Conservation (phyloP, 805 yeast species). For the Hanseniaspora singularis region DNA sequence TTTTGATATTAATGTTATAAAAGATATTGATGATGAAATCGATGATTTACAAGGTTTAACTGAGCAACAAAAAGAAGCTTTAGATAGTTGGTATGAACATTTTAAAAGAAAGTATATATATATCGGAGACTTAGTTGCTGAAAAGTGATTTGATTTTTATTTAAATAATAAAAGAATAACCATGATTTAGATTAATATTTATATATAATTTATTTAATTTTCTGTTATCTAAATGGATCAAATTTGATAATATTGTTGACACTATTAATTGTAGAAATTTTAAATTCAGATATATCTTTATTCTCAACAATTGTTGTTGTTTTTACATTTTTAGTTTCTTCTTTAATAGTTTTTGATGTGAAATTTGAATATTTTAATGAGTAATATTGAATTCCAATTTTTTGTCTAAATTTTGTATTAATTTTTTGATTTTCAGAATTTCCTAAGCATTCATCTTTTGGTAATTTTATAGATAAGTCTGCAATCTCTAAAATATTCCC, state of each 20-base stretch:
- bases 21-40: conserved; percentile 62
- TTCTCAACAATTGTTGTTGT: no score
- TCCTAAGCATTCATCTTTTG: no score
- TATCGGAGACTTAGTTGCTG: conserved; percentile 58
- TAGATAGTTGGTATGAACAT: conserved; percentile 76
- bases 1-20: conserved; percentile 57
- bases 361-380: neutral
- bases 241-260: no score
- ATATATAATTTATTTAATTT: no score
- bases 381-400: neutral
- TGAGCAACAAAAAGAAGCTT: conserved; percentile 47
- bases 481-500: no score
- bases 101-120: conserved; percentile 70
- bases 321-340: no score
- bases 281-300: no score
- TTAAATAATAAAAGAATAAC: neutral
- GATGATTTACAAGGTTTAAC: conserved; percentile 57
- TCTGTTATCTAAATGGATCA: no score
- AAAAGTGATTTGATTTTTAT: conserved; percentile 14
- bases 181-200: neutral
- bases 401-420: conserved; percentile 2
- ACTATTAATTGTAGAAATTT: no score
- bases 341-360: neutral
- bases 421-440: neutral
- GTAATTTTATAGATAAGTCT: no score